Evolutionary conservation across 768 basidiomycete genomes (phyloP).

Genomic region (Coprinopsis marcescibilis): DNA sequence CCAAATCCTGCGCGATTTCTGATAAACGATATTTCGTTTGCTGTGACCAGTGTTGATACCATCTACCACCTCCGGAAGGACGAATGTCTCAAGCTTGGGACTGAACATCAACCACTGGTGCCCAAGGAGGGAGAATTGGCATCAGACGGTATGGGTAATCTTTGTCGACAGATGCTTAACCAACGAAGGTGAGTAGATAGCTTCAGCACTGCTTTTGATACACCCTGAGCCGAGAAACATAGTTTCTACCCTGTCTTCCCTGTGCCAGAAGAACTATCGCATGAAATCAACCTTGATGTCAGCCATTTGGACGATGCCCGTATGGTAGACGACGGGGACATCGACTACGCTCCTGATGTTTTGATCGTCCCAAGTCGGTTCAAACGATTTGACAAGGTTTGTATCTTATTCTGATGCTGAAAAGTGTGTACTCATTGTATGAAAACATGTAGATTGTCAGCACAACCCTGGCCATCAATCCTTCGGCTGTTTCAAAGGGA

Average conservation of each 20-base stretch:
- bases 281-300: constrained; percentile 87
- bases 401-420: constrained; percentile 1
- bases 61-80: constrained; percentile 87
- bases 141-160: constrained; percentile 72
- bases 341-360: constrained; percentile 68
- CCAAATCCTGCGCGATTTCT: constrained; percentile 86
- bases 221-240: too few relatives aligned
- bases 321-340: constrained; percentile 30
- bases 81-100: constrained; percentile 64
- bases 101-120: constrained; percentile 50
- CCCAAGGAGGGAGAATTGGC: constrained; percentile 37
- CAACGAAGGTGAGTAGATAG: constrained; percentile 65
- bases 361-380: constrained; percentile 83
- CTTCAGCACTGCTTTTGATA: constrained; percentile 1
- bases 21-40: constrained; percentile 81
- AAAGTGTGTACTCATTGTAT: neutral
- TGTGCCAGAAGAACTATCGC: constrained; percentile 61
- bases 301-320: constrained; percentile 55
- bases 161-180: constrained; percentile 75
- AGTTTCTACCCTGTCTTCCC: constrained; percentile 98
- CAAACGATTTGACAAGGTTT: constrained; percentile 86
- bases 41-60: constrained; percentile 76
- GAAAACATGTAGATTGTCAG: constrained; percentile 57
- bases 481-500: constrained; percentile 66
- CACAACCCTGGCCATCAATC: constrained; percentile 76